A percentile compares a stretch with the other conserved stretches of the same genome.
These are phyloP conservation scores for Trichophyton verrucosum DNA, from an alignment of 2,329 filamentous ascomycete genomes.

Conservation along the genomic window DNA sequence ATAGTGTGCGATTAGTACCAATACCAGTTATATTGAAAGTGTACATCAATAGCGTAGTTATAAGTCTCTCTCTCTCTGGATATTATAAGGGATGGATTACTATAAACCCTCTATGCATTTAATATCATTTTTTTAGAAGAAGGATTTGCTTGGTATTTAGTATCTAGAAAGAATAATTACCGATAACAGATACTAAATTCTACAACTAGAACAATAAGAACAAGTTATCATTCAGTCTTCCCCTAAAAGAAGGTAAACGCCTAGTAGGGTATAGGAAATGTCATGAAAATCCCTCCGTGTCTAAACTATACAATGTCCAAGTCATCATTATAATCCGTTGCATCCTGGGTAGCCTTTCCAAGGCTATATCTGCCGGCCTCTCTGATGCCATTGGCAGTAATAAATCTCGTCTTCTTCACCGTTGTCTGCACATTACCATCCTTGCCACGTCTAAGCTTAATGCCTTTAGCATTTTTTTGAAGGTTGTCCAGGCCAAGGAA, in stretches of 20 bases:
- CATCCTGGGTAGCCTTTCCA: slow-evolving; percentile 37
- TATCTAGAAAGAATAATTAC: neutral
- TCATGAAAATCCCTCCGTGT: neutral
- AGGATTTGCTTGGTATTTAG: no score
- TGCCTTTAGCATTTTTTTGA: slow-evolving; percentile 26
- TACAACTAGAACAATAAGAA: neutral
- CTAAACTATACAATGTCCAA: slow-evolving; percentile 34
- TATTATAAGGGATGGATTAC: no score
- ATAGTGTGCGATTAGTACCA: neutral
- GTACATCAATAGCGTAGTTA: no score
- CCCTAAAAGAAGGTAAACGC: neutral
- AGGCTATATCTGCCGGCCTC: slow-evolving; percentile 66
- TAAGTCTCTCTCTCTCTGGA: neutral
- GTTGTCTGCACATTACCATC: slow-evolving; percentile 10
- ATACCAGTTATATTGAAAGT: neutral
- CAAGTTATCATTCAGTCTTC: neutral
- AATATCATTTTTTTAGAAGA: no score
- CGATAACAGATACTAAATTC: neutral
- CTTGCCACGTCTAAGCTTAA: slow-evolving; percentile 30
- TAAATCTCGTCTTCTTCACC: slow-evolving; percentile 61
- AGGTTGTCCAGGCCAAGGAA: slow-evolving; percentile 17
- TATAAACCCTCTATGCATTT: no score
- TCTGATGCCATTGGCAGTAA: slow-evolving; percentile 63
- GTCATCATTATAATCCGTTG: slow-evolving; percentile 40
- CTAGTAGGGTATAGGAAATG: neutral